Evolutionary conservation across 2,329 filamentous ascomycete genomes (phyloP).

Genomic region (Penicillium sclerotigenum): DNA sequence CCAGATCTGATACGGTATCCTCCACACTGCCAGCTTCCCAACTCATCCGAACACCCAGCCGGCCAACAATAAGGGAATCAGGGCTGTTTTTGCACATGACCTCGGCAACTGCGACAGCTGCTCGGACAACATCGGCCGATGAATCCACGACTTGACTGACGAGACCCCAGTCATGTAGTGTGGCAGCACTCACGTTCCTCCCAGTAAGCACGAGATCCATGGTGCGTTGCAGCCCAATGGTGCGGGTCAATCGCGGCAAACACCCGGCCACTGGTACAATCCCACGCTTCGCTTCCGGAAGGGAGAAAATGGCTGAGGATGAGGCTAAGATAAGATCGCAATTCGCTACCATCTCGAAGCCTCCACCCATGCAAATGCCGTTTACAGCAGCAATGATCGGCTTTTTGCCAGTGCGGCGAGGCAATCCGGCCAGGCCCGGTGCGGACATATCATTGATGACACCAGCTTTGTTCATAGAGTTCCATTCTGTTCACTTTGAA

Average conservation of each 20-base stretch:
- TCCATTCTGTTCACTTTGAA: slow-evolving; percentile 48
- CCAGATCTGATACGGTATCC: slow-evolving; percentile 56
- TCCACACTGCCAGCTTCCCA: slow-evolving; percentile 68
- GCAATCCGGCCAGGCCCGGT: slow-evolving; percentile 63
- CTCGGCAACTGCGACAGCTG: slow-evolving; percentile 57
- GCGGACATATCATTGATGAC: slow-evolving; percentile 36
- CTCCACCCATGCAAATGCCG: slow-evolving; percentile 70
- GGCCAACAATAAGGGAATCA: slow-evolving; percentile 67
- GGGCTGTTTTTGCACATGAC: slow-evolving; percentile 65
- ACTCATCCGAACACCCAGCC: slow-evolving; percentile 65
- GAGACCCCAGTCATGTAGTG: slow-evolving; percentile 64
- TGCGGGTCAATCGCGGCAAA: slow-evolving; percentile 62
- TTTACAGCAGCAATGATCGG: slow-evolving; percentile 75
- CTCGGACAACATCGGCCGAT: slow-evolving; percentile 28
- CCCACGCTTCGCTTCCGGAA: slow-evolving; percentile 70
- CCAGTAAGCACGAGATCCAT: slow-evolving; percentile 69
- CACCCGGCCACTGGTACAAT: slow-evolving; percentile 70
- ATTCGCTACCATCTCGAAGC: slow-evolving; percentile 73
- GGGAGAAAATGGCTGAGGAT: slow-evolving; percentile 57
- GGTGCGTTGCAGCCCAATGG: slow-evolving; percentile 66
- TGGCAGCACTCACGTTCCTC: slow-evolving; percentile 55
- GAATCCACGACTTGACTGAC: slow-evolving; percentile 62
- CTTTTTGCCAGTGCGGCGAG: slow-evolving; percentile 66
- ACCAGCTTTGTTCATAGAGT: slow-evolving; percentile 42
- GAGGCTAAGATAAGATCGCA: slow-evolving; percentile 61